A percentile compares a stretch with the other conserved stretches of the same genome.
These are phyloP conservation scores for Lactarius trivialis DNA, from an alignment of 768 basidiomycete genomes.

Conservation along the genomic window DNA sequence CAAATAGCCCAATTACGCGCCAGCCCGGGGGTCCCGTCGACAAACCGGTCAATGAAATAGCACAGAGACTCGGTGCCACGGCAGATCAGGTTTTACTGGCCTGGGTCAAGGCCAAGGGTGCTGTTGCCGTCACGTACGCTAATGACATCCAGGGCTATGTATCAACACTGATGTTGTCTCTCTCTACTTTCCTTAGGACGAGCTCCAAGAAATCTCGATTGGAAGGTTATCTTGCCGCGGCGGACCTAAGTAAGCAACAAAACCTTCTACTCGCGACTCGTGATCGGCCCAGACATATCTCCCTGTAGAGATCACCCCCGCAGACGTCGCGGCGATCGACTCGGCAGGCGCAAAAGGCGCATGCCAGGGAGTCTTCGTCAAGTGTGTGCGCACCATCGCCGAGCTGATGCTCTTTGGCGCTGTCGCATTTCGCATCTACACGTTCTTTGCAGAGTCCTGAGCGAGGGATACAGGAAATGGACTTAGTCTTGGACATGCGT, in stretches of 20 bases:
- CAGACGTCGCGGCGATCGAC: conserved; percentile 53
- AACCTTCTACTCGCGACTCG: background rate
- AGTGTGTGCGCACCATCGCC: conserved; percentile 2
- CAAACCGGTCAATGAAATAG: conserved; percentile 48
- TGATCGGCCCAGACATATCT: background rate
- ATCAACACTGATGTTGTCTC: background rate
- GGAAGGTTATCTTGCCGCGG: conserved; percentile 61
- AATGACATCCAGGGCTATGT: background rate
- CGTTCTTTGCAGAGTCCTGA: conserved; percentile 2
- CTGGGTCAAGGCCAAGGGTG: conserved; percentile 65
- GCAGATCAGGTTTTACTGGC: conserved; percentile 65
- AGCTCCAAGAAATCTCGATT: conserved; percentile 62
- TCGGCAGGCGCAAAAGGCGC: conserved; percentile 44
- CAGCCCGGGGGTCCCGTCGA: conserved; percentile 60
- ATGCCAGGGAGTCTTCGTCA: conserved; percentile 6
- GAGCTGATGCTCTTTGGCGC: conserved; percentile 15
- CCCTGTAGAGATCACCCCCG: background rate
- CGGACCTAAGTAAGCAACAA: conserved; percentile 47
- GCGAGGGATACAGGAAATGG: background rate
- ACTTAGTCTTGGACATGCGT: background rate
- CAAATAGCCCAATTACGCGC: conserved; percentile 50
- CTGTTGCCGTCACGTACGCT: conserved; percentile 54
- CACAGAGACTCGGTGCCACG: conserved; percentile 42
- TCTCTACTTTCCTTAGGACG: conserved; percentile 35
- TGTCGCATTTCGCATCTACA: conserved; percentile 8